Evolutionary conservation across 2,329 filamentous ascomycete genomes (phyloP).

Genomic region (Penicillium sp.): DNA sequence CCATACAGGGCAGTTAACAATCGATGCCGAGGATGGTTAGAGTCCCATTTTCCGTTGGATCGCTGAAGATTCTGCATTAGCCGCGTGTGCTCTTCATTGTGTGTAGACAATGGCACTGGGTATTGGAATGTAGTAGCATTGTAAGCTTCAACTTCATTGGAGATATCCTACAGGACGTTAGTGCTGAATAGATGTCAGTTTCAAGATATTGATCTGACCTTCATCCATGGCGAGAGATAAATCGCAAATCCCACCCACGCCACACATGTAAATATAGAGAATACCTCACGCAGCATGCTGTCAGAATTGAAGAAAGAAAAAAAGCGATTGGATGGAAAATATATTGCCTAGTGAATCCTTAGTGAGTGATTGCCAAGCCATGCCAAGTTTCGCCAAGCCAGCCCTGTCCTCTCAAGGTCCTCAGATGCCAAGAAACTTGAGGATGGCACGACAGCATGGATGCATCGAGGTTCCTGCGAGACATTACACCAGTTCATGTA

Average conservation of each 20-base stretch:
- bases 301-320: background rate
- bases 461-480: too few species aligned
- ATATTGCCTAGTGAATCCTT: background rate
- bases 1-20: slow-evolving; percentile 22
- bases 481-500: background rate
- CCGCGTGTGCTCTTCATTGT: slow-evolving; percentile 9
- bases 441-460: background rate
- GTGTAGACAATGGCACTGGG: background rate
- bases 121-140: background rate
- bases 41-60: slow-evolving; percentile 12
- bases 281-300: background rate
- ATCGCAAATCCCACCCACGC: slow-evolving; percentile 2
- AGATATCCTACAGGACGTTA: background rate
- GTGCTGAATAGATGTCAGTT: background rate
- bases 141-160: background rate
- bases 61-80: slow-evolving; percentile 15
- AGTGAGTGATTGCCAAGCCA: background rate
- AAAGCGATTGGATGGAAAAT: background rate
- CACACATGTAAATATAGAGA: background rate
- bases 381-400: background rate
- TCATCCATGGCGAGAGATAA: background rate
- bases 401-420: slow-evolving; percentile 2
- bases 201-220: background rate
- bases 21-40: slow-evolving; percentile 22
- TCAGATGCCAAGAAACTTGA: slow-evolving; percentile 1